Evolutionary conservation across 495 filamentous ascomycete species (phyloP), one percentile per base, ranked within the genome.

Genomic region (Hypomontagnella submonticulosa): DNA sequence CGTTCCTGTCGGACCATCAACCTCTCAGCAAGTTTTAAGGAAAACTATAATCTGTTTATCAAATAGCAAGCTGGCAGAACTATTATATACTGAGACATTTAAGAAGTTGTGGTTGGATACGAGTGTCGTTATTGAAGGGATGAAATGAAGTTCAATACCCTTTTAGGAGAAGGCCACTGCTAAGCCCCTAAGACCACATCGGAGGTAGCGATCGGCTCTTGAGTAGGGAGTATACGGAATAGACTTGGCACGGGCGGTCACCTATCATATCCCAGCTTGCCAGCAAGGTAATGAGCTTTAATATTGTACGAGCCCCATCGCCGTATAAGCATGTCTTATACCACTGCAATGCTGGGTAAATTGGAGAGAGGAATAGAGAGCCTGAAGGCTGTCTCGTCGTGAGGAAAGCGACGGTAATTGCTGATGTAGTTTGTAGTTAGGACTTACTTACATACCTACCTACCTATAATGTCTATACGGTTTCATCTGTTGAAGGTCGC

Each of bases 51-150:
- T 27, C 6, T 6, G 23, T 6, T 6, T 37, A 8, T 27, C 30
- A 19, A 50, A 50, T 36, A 4, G 30, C 19, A 50, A 34, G 30
- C 30, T 16, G 18, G 15, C 27, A 16, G 18, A 9, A 18, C 32
- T 50, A 36, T 41, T 49, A 20, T 55, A 55, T 48, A 62, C 43
- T 49, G 34, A 62, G 42, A 62, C 40, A 55, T 55, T 53, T 61
- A 61, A 53, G 37, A n/a, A 16, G 36, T 4, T 16, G 18, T 52
- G 33, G 51, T 43, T 52, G 37, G 27, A 44, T 32, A 8, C 0
- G 16, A 20, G 5, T 49, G 4, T 44, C 20, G 15, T 43, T 30
- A 47, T 41, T 2, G 23, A 27, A 27, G 32, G 15, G 34, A 34
- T n/a, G 13, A 10, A 3, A 30, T 5, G 16, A 50, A 60, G 15